Evolutionary conservation across 2,329 filamentous ascomycete species (phyloP).

Genomic region (Monascus ruber): DNA sequence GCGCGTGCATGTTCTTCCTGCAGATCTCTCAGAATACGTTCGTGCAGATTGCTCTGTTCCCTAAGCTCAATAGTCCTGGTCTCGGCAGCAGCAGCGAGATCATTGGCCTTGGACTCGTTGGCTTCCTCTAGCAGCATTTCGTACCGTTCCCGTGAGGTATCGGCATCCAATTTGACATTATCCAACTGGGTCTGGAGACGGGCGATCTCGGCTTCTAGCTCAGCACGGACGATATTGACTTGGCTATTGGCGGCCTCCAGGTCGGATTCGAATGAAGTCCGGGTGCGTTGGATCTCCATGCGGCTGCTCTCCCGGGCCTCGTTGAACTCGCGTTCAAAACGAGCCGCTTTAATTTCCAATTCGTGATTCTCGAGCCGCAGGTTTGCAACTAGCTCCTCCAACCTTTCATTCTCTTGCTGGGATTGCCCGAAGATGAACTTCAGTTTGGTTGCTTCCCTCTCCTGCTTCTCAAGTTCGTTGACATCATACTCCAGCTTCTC

Average conservation of each 20-base stretch:
- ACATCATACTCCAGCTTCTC: slow-evolving; percentile 51
- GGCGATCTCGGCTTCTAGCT: slow-evolving; percentile 67
- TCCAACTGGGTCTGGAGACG: slow-evolving; percentile 66
- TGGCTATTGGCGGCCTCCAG: slow-evolving; percentile 75
- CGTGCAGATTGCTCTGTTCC: slow-evolving; percentile 54
- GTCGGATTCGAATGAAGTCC: slow-evolving; percentile 67
- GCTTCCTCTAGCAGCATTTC: slow-evolving; percentile 79
- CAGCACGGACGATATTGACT: slow-evolving; percentile 69
- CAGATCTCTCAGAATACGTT: slow-evolving; percentile 62
- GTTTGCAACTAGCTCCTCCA: slow-evolving; percentile 45
- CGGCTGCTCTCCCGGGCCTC: slow-evolving; percentile 71
- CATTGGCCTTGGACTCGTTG: slow-evolving; percentile 54
- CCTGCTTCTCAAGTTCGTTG: slow-evolving; percentile 52
- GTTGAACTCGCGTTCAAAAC: slow-evolving; percentile 70
- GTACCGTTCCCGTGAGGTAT: slow-evolving; percentile 67
- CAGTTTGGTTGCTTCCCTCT: slow-evolving; percentile 65
- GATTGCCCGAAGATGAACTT: slow-evolving; percentile 65
- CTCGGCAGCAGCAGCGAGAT: slow-evolving; percentile 43
- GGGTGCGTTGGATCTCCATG: slow-evolving; percentile 69
- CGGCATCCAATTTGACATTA: slow-evolving; percentile 63
- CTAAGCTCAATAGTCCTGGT: slow-evolving; percentile 43
- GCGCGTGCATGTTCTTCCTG: slow-evolving; percentile 64
- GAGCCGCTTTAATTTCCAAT: slow-evolving; percentile 56
- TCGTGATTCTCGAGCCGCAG: slow-evolving; percentile 50
- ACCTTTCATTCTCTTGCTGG: slow-evolving; percentile 49